A percentile compares a stretch with the other conserved stretches of the same genome.
Conservation (phyloP, 306 rosid genomes). For the Acacia melanoxylon region DNA sequence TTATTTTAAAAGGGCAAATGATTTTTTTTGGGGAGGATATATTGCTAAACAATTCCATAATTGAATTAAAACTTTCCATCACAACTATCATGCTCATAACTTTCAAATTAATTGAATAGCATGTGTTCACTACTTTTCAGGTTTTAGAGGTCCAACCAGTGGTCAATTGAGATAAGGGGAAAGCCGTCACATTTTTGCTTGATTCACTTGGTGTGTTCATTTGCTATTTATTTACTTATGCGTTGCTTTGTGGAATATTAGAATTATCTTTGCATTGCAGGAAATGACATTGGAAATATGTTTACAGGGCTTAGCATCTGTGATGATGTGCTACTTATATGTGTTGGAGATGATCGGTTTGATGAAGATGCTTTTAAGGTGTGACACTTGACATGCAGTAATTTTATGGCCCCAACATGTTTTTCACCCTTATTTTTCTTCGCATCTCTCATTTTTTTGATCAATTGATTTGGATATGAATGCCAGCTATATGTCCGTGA, state of each 20-base stretch:
- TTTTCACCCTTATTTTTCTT: neutral
- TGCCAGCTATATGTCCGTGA: too few relatives aligned
- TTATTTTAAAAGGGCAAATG: too few relatives aligned
- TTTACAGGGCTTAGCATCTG: slow-evolving; percentile 61
- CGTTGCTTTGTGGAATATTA: neutral
- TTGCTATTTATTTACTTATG: neutral
- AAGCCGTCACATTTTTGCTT: slow-evolving; percentile 80
- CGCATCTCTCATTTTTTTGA: neutral
- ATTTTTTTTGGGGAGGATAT: too few relatives aligned
- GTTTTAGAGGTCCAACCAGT: slow-evolving; percentile 94
- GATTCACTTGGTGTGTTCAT: slow-evolving; percentile 81
- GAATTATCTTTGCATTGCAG: slow-evolving; percentile 20
- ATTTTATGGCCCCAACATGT: neutral
- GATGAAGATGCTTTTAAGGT: slow-evolving; percentile 98
- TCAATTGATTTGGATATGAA: neutral
- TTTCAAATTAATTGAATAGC: too few relatives aligned
- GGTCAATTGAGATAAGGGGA: slow-evolving; percentile 93
- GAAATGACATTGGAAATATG: slow-evolving; percentile 33
- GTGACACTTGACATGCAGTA: slow-evolving; percentile 34
- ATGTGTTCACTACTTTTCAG: slow-evolving; percentile 37
- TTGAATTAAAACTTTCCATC: too few relatives aligned
- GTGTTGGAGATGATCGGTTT: slow-evolving; percentile 86
- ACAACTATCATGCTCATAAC: too few relatives aligned
- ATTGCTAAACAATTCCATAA: too few relatives aligned
- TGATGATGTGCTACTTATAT: slow-evolving; percentile 90